Evolutionary conservation across 495 filamentous ascomycete species (phyloP), one percentile per base, ranked within the genome.

Genomic region (Penicillium odoratum): DNA sequence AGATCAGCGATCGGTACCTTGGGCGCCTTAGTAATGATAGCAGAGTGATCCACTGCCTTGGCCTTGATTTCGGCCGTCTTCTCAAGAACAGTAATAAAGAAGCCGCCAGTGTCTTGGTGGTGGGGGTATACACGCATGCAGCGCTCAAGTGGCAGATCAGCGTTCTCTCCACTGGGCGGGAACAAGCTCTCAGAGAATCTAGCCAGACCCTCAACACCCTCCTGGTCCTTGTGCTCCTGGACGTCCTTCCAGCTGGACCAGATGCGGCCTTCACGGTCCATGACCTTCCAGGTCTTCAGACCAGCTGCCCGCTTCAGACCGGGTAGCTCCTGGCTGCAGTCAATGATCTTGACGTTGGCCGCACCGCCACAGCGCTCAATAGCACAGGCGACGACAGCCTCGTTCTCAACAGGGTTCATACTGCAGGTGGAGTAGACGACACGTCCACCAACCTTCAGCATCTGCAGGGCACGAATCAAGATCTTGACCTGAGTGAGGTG

Each of bases 401-500:
- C 94, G 67, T 98, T 96, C 71, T 98, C 94, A 25, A 98, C 81
- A 0, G 94, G 93, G 72, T 97, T 98, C 88, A 98, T 89, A 71
- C 91, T 95, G 78, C 94, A 98, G 15, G 94, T 98, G 7, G 93
- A 97, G 75, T 98, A 98, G 29, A 98, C 92, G 8, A 97, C 88
- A 47, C 91, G 84, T 57, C 94, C 94, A 33, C 94, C 94, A 43
- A 90, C 88, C 74, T 97, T 98, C 21, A 98, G 80, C 90, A 98
- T 93, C 75, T 98, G 95, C 48, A 98, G 78, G 18, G 92, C 92
- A 53, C 95, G 89, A 51, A 96, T 88, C 51, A 98, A 79, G 65
- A 98, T 98, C 7, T 93, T 83, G 33, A 88, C 81, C 71, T 98
- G 94, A 1, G 88, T 92, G 18, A 84, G 69, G 69, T 96, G 86